Base-by-base conservation (phyloP, 1,284 basidiomycete species). In the Malassezia dermatis region DNA sequence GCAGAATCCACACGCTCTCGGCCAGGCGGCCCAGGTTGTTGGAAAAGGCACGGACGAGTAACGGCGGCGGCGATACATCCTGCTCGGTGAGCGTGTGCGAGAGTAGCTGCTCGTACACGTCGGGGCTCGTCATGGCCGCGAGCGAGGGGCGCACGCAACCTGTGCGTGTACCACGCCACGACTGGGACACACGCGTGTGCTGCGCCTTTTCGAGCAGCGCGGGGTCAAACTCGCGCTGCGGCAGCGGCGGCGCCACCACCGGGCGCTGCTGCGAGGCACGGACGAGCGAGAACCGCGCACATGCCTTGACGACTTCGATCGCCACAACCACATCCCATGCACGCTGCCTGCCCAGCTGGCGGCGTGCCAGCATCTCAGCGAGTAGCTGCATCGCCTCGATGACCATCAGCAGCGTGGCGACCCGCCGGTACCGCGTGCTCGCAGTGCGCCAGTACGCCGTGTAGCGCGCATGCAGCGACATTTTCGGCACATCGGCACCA, bases 241-340 rank as follows among this genome's bases (percentile, higher is more conserved):
- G 69, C n/a, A 74, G 66, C n/a, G 70, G 70, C 3, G 76, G 76
- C 30, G 76, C 57, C 6, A 78, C 64, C 11, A 65, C 51, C 47
- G 75, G 68, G 11, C 77, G 59, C 0, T 59, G 61, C 1, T 64
- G 61, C 5, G 77, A 75, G 23, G 75, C 60, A 12, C 64, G 64
- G 21, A 77, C 65, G 30, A 78, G 53, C 4, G 70, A 66, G 24
- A 78, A 47, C 6, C 76, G 63, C 8, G 77, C 61, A 11, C 59
- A 58, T 32, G 60, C 70, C 62, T 78, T 78, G 64, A 76, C 48
- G 7, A 62, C 62, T 52, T 78, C 77, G 39, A 78, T 65, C 15
- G 63, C 69, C 19, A 76, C 61, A n/a, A 77, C 75, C 4, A 75
- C 71, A 54, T 76, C 65, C 67, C 76, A 76, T 0, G 75, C 75